Evolutionary conservation across 345 rosid species (phyloP).

Genomic region (Aegle marmelos): DNA sequence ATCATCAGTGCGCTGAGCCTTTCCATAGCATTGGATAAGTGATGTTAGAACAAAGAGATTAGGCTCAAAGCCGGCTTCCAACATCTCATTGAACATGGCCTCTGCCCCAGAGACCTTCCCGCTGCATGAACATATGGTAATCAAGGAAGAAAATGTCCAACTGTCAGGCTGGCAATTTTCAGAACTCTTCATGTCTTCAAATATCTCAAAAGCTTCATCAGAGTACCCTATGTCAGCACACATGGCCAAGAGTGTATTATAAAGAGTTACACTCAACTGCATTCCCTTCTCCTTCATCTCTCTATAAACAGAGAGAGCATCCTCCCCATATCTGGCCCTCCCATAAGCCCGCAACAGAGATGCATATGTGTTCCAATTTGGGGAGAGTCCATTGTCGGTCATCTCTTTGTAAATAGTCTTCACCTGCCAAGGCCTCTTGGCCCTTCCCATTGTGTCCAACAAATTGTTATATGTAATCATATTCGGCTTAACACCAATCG

Average conservation of each 20-base stretch:
- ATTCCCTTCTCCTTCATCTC: slow-evolving; percentile 82
- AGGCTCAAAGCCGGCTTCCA: slow-evolving; percentile 78
- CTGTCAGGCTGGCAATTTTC: slow-evolving; percentile 69
- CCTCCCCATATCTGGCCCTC: slow-evolving; percentile 74
- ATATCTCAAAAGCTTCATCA: slow-evolving; percentile 67
- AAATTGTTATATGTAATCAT: slow-evolving; percentile 60
- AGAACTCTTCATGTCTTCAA: slow-evolving; percentile 64
- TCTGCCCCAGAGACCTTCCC: slow-evolving; percentile 82
- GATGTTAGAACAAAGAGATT: slow-evolving; percentile 86
- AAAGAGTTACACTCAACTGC: slow-evolving; percentile 57
- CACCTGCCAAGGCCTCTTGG: slow-evolving; percentile 94
- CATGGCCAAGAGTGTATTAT: slow-evolving; percentile 80
- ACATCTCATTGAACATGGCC: slow-evolving; percentile 65
- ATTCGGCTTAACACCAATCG: slow-evolving; percentile 70
- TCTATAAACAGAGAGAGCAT: slow-evolving; percentile 58
- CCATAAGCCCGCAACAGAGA: slow-evolving; percentile 79
- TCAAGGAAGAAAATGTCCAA: slow-evolving; percentile 89
- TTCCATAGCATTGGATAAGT: slow-evolving; percentile 91
- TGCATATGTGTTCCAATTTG: slow-evolving; percentile 63
- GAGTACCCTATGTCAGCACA: slow-evolving; percentile 80
- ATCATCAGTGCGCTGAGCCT: slow-evolving; percentile 65
- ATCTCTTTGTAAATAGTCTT: slow-evolving; percentile 68
- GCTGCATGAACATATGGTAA: slow-evolving; percentile 72
- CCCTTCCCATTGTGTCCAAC: slow-evolving; percentile 90
- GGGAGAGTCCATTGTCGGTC: slow-evolving; percentile 55